These are phyloP conservation scores for Avena insularis DNA, from an alignment of 176 grass and related monocot species.

Conservation along the genomic window DNA sequence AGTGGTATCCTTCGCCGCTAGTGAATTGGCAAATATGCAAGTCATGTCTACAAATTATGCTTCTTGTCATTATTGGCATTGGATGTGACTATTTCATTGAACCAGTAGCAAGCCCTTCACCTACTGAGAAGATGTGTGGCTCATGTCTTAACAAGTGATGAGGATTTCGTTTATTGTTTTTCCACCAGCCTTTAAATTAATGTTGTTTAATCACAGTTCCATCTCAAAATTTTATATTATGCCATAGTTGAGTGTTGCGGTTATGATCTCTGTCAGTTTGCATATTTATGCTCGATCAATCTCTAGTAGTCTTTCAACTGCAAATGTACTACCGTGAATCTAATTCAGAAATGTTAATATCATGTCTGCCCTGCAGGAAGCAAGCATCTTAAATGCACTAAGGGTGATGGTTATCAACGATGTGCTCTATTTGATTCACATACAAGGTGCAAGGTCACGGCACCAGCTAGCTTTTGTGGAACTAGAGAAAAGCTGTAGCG, in stretches of 20 bases:
- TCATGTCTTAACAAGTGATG: conserved; percentile 27
- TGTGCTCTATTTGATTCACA: conserved; percentile 78
- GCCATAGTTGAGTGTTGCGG: background rate
- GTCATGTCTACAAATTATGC: background rate
- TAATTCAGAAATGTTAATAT: conserved; percentile 26
- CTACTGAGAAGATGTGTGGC: background rate
- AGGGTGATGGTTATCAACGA: conserved; percentile 81
- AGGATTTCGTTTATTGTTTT: background rate
- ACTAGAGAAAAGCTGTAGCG: conserved; percentile 59
- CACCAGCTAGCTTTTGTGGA: conserved; percentile 71
- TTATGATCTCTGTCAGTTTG: background rate
- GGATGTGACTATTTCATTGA: background rate
- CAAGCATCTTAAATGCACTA: conserved; percentile 62
- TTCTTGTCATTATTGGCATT: background rate
- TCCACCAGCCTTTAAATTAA: background rate
- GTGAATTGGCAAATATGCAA: background rate
- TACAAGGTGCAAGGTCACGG: conserved; percentile 53
- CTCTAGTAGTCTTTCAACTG: background rate
- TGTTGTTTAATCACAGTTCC: background rate
- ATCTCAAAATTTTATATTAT: background rate
- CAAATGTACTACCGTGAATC: background rate
- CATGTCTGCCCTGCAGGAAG: conserved; percentile 54
- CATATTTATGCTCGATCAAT: conserved; percentile 5
- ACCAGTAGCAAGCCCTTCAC: background rate
- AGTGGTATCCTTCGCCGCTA: background rate